Evolutionary conservation across 108 stramenopile species (phyloP).

Genomic region (Discostella pseudostelligera): DNA sequence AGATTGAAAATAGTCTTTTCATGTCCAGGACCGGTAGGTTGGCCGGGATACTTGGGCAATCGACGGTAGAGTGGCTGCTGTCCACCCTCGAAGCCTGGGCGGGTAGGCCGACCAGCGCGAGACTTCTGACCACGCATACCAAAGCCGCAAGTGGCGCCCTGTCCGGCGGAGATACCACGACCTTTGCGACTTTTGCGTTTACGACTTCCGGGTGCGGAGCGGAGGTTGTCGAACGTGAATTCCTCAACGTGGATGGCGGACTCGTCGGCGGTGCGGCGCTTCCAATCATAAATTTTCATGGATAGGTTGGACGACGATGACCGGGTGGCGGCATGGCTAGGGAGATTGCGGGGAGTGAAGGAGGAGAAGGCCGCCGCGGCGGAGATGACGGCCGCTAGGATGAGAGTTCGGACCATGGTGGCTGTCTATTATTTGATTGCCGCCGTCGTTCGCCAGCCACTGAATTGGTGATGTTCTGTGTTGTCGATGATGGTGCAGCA

Average conservation of each 20-base stretch:
- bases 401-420: conserved; percentile 41
- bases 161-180: conserved; percentile 96
- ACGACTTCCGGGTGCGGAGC: conserved; percentile 82
- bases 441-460: neutral
- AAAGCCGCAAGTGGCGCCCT: conserved; percentile 96
- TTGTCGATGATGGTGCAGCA: neutral
- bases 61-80: conserved; percentile 94
- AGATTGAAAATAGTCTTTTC: conserved; percentile 87
- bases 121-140: conserved; percentile 98
- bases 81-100: conserved; percentile 96
- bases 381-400: conserved; percentile 39
- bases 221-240: conserved; percentile 77
- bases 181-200: conserved; percentile 88
- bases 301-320: conserved; percentile 43
- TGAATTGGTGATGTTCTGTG: neutral
- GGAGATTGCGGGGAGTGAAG: conserved; percentile 49
- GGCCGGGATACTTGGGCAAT: conserved; percentile 91
- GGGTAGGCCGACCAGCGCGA: conserved; percentile 79
- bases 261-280: conserved; percentile 86
- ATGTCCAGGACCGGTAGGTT: conserved; percentile 94
- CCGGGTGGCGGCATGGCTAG: conserved; percentile 24
- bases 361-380: conserved; percentile 47
- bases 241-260: conserved; percentile 70
- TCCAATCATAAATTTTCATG: conserved; percentile 97
- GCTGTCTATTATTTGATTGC: conserved; percentile 1